Evolutionary conservation across 129 eudicot genomes (phyloP), one percentile per base, ranked within the genome.

Genomic region (Kitagawia praeruptora): DNA sequence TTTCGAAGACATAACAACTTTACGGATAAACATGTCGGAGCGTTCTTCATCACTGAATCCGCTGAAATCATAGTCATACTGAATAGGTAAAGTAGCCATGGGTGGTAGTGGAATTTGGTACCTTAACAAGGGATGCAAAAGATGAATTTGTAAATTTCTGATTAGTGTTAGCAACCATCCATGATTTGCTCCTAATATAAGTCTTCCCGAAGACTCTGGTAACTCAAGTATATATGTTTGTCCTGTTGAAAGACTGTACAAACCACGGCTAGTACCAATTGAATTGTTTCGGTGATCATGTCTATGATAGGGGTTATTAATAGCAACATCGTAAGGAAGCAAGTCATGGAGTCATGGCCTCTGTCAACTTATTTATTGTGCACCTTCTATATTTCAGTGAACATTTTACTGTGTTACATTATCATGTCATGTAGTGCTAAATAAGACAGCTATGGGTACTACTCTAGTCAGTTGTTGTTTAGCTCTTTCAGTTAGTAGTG

Each of bases 51-150:
- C 14, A 21, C 0, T 8, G 47, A 8, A 45, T 45, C 47, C 47
- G 13, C 47, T 45, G 13, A 8, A 2, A 1, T 8, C 47, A 0
- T 45, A 45, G 47, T 45, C 14, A 46, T 10, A 19, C 67, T 58
- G 67, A 23, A 1, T n/a, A n/a, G 67, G 69, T 21, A 61, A n/a
- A 6, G 69, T 61, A n/a, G 12, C 37, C 69, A 61, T 61, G 16
- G 69, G 34, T n/a, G 34, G 69, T 61, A 61, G 69, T 7, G 37
- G 2, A 61, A 61, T 25, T 25, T 61, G 69, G 69, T 10, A 25
- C 69, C 69, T 61, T 61, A 61, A 61, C 69, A 61, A 10, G 6
- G 69, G 69, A 61, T 61, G 69, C 69, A 61, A 61, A 61, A n/a
- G 69, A 61, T 61, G 69, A 61, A 61, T 61, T n/a, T 61, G 34